Conservation (phyloP, 1,284 basidiomycete species). For the Peniophora sp. region DNA sequence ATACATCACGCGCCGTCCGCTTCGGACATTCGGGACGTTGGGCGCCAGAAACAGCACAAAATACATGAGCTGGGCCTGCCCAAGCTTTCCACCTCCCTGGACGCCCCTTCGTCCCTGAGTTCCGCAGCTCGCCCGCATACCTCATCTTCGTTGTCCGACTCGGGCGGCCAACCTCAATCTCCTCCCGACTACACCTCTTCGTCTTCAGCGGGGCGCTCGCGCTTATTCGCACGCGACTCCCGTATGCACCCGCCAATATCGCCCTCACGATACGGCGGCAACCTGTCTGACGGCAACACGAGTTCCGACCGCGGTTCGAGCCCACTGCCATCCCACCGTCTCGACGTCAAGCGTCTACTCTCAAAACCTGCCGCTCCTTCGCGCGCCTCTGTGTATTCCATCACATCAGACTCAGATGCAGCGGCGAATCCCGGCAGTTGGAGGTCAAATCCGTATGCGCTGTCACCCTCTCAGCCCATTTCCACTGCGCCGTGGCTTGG, state of each 20-base stretch:
- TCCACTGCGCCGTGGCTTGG: not conserved
- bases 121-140: not conserved
- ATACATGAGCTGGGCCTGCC: not conserved
- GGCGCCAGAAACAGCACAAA: not conserved
- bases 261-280: conserved; percentile 5
- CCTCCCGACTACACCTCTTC: not conserved
- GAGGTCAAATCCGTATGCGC: conserved; percentile 8
- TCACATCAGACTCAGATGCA: conserved; percentile 24
- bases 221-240: not conserved
- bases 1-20: not conserved
- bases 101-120: not conserved
- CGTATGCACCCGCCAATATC: not conserved
- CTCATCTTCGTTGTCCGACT: not conserved
- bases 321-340: conserved; percentile 8
- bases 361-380: conserved; percentile 28
- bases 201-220: not conserved
- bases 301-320: conserved; percentile 21
- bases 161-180: not conserved
- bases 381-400: conserved; percentile 21
- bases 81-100: not conserved
- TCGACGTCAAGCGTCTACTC: conserved; percentile 30
- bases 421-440: conserved; percentile 3
- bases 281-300: conserved; percentile 11
- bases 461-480: conserved; percentile 1
- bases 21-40: not conserved